Evolutionary conservation across 176 grass and related monocot species (phyloP).

Genomic region (Bolboschoenus planiculmis): DNA sequence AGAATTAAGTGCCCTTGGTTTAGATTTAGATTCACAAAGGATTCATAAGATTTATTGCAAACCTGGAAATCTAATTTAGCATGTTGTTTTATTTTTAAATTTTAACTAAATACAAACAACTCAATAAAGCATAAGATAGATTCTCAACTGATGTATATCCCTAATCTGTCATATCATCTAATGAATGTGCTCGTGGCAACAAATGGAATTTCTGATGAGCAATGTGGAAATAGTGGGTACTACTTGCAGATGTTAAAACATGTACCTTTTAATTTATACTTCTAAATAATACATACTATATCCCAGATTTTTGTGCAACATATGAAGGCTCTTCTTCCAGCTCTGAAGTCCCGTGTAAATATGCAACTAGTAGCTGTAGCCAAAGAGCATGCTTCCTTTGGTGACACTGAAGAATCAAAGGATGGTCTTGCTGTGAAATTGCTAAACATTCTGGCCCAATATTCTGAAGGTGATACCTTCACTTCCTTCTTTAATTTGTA

Average conservation of each 20-base stretch:
- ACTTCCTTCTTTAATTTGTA: background rate
- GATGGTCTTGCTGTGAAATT: conserved; percentile 74
- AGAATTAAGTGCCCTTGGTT: background rate
- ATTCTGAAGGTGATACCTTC: conserved; percentile 78
- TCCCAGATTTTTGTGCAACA: conserved; percentile 84
- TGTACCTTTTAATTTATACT: background rate
- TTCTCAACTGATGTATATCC: background rate
- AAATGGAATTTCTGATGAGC: background rate
- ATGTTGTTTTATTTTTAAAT: background rate
- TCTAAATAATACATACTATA: conserved; percentile 5
- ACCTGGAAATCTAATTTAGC: background rate
- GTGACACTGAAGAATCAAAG: conserved; percentile 84
- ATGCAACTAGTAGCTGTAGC: conserved; percentile 67
- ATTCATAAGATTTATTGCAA: background rate
- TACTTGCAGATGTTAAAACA: conserved; percentile 1
- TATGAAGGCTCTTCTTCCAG: conserved; percentile 81
- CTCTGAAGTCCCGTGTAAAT: conserved; percentile 80
- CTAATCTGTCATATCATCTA: background rate
- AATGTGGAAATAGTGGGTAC: background rate
- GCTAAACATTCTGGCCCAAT: conserved; percentile 85
- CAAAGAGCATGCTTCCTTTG: conserved; percentile 81
- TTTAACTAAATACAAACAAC: background rate
- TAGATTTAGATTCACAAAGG: background rate
- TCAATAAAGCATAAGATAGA: background rate
- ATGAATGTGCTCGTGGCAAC: background rate